phyloP scores from a whole-genome alignment of 2,329 filamentous ascomycete species.

The Aureobasidium sp. region DNA sequence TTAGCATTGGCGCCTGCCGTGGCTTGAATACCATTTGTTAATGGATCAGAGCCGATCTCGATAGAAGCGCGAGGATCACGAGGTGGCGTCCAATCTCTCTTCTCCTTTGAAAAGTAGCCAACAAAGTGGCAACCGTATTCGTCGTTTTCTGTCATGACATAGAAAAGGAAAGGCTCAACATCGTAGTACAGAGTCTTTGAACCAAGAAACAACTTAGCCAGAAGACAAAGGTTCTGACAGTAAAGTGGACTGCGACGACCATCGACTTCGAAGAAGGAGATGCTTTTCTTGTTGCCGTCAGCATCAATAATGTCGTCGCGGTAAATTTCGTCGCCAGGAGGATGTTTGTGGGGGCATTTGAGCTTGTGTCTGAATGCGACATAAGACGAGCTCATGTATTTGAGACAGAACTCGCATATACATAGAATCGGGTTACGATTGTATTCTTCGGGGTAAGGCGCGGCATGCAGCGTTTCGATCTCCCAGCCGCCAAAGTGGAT shows the following conservation, averaged over 20 bases:
- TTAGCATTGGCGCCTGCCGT: constrained; percentile 15
- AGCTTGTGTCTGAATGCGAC: constrained; percentile 94
- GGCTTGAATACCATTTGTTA: constrained; percentile 19
- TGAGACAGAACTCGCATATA: constrained; percentile 98
- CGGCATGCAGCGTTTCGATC: constrained; percentile 98
- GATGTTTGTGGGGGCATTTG: constrained; percentile 94
- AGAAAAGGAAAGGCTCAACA: constrained; percentile 94
- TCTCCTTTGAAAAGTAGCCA: constrained; percentile 99
- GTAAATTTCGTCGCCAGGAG: constrained; percentile 96
- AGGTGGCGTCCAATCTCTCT: constrained; percentile 47
- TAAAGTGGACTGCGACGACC: constrained; percentile 97
- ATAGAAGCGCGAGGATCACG: constrained; percentile 56
- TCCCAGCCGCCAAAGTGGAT: constrained; percentile 97
- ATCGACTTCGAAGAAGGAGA: constrained; percentile 93
- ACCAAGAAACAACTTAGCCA: constrained; percentile 95
- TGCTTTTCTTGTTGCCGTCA: constrained; percentile 27
- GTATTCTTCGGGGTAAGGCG: constrained; percentile 97
- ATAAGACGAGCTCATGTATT: constrained; percentile 99
- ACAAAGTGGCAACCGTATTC: constrained; percentile 91
- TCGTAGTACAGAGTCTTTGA: constrained; percentile 98
- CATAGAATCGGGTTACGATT: constrained; percentile 94
- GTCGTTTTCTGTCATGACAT: constrained; percentile 92
- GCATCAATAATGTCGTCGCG: constrained; percentile 67
- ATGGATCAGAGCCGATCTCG: constrained; percentile 20
- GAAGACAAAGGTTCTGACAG: constrained; percentile 91